Evolutionary conservation across 257 asterid genomes (phyloP), one percentile per base, ranked within the genome.

Genomic region (Solanum bukasovii): DNA sequence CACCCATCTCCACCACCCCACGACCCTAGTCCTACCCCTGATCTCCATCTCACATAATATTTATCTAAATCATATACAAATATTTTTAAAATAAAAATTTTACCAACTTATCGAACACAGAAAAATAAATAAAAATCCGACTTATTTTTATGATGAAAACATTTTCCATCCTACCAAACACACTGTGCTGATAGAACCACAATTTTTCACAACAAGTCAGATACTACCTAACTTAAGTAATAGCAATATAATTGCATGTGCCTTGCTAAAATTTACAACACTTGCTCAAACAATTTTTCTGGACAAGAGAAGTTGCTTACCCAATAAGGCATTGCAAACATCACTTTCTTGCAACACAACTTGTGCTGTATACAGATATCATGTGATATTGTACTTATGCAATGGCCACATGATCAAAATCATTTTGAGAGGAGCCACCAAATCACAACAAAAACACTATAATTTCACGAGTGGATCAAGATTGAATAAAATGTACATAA

Each of bases 301-400:
- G 10, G 23, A 25, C 67, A 18, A 25, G 37, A 31, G n/a, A 34
- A 75, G 11, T 73, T 23, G 18, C 85, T 82, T 63, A 61, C 63
- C 87, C 82, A 44, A 31, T 84, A 34, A 73, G 83, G 85, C 75
- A 72, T 72, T 18, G 79, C 25, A 84, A 40, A 61, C 73, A 67
- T 91, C 87, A 73, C 38, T 75, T 44, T 75, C 77, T 29, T 49
- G 83, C 88, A 84, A 44, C 52, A 44, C 52, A 44, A 87, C 73
- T 87, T 85, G 88, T 84, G 38, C 13, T 70, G 12, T 42, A 37
- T 82, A 84, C 63, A 78, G 31, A 79, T n/a, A 49, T 90, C 90
- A 91, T 85, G 93, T 87, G 91, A 84, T 35, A 52, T 7, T 61
- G 46, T 87, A 85, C 90, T 90, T 72, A 68, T 25, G 72, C 29